Evolutionary conservation across 2,329 filamentous ascomycete genomes (phyloP), one percentile per base, ranked within the genome.

Genomic region (Ascochyta rabiei): DNA sequence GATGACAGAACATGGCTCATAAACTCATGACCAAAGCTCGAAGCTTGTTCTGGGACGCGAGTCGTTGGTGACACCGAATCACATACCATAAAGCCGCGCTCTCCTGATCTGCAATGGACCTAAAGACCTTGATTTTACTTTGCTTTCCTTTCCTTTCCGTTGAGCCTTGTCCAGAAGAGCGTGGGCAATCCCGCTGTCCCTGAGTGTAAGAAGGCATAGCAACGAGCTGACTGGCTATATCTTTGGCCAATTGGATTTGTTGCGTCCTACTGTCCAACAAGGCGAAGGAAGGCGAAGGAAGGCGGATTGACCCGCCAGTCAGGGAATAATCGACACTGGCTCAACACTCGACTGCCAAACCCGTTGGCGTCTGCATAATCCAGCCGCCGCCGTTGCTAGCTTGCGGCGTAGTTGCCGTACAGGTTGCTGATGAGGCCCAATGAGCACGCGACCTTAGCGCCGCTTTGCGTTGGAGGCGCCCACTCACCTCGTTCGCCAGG

Each of bases 21-120:
- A 42, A 55, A 55, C 52, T 42, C 37, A 42, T 50, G 52, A 47
- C 42, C 52, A 42, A 46, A 55, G 52, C 52, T 55, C 41, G 37
- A 55, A 31, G 45, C 28, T 45, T 54, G 40, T 30, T 7, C 8
- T 15, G 23, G 16, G 24, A 30, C 23, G 18, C 23, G n/a, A 47
- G 26, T 37, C 37, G 37, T 55, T 37, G 37, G 35, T 42, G 41
- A 24, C 21, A 28, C 46, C 52, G 47, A 50, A 50, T 37, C 41
- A 55, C 41, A 50, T 42, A 30, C 41, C 42, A 49, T 33, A 33
- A 46, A 47, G 23, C 10, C 18, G 30, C 23, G 30, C 31, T 46
- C 45, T 55, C 23, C 35, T 42, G 24, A 41, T 37, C 10, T 43
- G n/a, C 30, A 16, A 26, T 31, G 13, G 40, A 34, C 33, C 52